Conservation (phyloP, 2,329 filamentous ascomycete species). For the Fusarium beomiforme region DNA sequence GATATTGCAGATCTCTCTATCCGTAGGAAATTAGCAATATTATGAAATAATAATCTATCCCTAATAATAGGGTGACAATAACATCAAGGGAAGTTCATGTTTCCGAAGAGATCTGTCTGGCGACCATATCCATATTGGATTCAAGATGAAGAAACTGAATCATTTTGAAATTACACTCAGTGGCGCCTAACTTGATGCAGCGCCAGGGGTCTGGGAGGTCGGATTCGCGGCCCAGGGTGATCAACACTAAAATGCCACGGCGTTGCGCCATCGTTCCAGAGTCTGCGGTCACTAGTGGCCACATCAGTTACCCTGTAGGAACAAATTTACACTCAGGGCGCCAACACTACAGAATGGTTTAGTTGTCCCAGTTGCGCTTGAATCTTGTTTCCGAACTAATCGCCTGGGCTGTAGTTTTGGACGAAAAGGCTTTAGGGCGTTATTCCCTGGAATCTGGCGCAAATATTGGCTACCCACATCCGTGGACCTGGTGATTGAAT, state of each 20-base stretch:
- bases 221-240: neutral
- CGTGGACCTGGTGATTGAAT: too few species aligned
- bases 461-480: too few species aligned
- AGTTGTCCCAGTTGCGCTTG: too few species aligned
- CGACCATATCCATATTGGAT: neutral
- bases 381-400: too few species aligned
- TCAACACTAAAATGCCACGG: neutral
- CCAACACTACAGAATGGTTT: neutral
- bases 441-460: too few species aligned
- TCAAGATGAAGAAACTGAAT: neutral
- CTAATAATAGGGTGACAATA: too few species aligned
- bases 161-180: too few species aligned
- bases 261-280: neutral
- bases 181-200: neutral
- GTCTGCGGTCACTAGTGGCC: too few species aligned
- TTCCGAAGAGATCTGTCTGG: accelerated
- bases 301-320: neutral
- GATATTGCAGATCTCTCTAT: accelerated
- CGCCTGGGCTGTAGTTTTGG: too few species aligned
- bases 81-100: accelerated
- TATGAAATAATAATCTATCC: too few species aligned
- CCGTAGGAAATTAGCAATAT: neutral
- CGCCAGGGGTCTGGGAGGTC: accelerated
- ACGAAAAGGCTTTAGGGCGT: too few species aligned
- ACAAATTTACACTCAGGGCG: neutral